phyloP scores from a whole-genome alignment of 2,329 filamentous ascomycete species.

The Xylariaceae sp. region DNA sequence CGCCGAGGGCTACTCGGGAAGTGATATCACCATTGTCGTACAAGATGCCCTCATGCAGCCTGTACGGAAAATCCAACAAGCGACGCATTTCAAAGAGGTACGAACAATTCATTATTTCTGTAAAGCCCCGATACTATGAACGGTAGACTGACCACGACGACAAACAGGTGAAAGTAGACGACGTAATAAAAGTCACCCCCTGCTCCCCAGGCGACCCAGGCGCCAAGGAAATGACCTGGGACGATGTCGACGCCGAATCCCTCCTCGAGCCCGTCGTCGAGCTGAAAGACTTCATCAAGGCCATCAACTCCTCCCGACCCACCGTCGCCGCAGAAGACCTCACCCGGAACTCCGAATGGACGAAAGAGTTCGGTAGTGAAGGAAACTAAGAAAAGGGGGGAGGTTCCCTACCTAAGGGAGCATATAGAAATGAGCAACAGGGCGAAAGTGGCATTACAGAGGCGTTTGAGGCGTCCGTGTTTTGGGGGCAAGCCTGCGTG shows the following conservation, averaged over 20 bases:
- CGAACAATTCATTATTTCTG: slow-evolving; percentile 14
- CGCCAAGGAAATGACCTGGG: slow-evolving; percentile 91
- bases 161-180: slow-evolving; percentile 63
- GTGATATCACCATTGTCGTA: slow-evolving; percentile 91
- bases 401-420: neutral
- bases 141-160: neutral
- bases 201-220: slow-evolving; percentile 87
- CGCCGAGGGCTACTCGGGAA: slow-evolving; percentile 91
- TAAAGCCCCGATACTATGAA: neutral
- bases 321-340: slow-evolving; percentile 88
- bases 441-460: slow-evolving; percentile 20
- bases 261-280: slow-evolving; percentile 81
- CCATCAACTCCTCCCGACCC: slow-evolving; percentile 79
- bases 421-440: neutral
- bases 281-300: slow-evolving; percentile 89
- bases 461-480: slow-evolving; percentile 25
- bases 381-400: slow-evolving; percentile 43
- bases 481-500: neutral
- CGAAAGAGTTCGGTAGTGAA: slow-evolving; percentile 90
- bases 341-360: slow-evolving; percentile 83
- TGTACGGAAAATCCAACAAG: slow-evolving; percentile 91
- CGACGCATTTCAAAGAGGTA: slow-evolving; percentile 96
- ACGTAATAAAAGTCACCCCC: slow-evolving; percentile 66
- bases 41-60: slow-evolving; percentile 98
- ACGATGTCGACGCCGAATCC: slow-evolving; percentile 75